phyloP scores from a whole-genome alignment of 306 rosid genomes.

The Comarum palustre region DNA sequence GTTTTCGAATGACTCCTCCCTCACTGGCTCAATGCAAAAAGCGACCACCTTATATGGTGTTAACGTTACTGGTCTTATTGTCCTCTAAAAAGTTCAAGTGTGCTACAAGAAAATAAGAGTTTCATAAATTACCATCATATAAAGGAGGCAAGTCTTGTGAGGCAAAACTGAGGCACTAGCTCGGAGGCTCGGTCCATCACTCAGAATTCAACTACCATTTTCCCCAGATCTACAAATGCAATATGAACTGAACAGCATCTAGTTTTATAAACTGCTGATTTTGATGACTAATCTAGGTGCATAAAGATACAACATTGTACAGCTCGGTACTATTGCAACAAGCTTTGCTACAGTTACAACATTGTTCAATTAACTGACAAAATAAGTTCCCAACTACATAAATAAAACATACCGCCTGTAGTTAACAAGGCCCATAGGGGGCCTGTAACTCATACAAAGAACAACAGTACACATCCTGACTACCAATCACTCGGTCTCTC shows the following conservation, averaged over 20 bases:
- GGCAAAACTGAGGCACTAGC: background rate
- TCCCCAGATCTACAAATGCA: background rate
- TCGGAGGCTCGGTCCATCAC: background rate
- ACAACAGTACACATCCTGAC: constrained; percentile 3
- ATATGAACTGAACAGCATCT: constrained; percentile 2
- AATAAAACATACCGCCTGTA: constrained; percentile 14
- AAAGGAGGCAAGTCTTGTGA: background rate
- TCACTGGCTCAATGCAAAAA: too few relatives aligned
- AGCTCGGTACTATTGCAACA: constrained; percentile 9
- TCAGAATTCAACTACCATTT: background rate
- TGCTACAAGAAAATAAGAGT: background rate
- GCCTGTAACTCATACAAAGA: constrained; percentile 25
- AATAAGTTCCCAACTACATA: constrained; percentile 18
- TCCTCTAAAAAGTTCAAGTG: background rate
- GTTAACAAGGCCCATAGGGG: constrained; percentile 4
- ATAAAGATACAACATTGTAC: constrained; percentile 25
- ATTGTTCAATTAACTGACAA: constrained; percentile 28
- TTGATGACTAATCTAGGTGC: constrained; percentile 27
- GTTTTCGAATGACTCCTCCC: too few relatives aligned
- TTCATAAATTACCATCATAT: background rate
- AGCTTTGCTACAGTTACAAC: constrained; percentile 23
- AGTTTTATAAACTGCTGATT: constrained; percentile 27
- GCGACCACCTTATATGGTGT: too few relatives aligned
- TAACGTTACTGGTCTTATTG: background rate
- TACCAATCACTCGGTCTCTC: constrained; percentile 22